Evolutionary conservation across 2,329 filamentous ascomycete genomes (phyloP).

Genomic region (Penicillium sp.): DNA sequence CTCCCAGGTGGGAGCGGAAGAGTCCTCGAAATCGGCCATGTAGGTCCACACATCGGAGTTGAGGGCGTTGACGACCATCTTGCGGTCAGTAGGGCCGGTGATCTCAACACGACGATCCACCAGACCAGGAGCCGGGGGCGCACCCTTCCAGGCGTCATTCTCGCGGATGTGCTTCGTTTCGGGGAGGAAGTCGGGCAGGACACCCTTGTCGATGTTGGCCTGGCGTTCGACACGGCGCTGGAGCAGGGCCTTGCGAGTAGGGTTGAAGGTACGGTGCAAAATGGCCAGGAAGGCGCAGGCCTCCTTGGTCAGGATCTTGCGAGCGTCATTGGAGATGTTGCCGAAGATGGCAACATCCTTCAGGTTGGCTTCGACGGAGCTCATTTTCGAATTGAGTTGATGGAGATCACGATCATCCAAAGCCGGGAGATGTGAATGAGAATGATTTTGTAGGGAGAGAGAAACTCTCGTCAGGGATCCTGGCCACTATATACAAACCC

Average conservation of each 20-base stretch:
- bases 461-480: not conserved
- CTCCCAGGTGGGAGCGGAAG: constrained; percentile 93
- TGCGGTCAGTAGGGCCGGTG: constrained; percentile 92
- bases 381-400: constrained; percentile 51
- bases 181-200: constrained; percentile 87
- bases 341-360: constrained; percentile 86
- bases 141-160: constrained; percentile 89
- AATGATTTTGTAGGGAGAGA: not conserved
- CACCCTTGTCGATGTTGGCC: constrained; percentile 86
- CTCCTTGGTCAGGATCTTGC: constrained; percentile 88
- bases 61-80: constrained; percentile 98
- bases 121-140: constrained; percentile 84
- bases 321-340: constrained; percentile 70
- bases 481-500: constrained; percentile 18
- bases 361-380: constrained; percentile 71
- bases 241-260: constrained; percentile 80
- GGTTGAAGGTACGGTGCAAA: constrained; percentile 92
- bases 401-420: not conserved
- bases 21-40: constrained; percentile 99
- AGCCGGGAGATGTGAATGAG: not conserved
- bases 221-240: constrained; percentile 84
- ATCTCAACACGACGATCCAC: constrained; percentile 95
- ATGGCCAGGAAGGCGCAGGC: constrained; percentile 90
- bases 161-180: constrained; percentile 96
- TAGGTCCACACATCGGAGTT: constrained; percentile 98